Percentiles rank a stretch among this genome's conserved stretches.
Conservation (phyloP, 352 stramenopile species). For the Phytophthora palmivora region DNA sequence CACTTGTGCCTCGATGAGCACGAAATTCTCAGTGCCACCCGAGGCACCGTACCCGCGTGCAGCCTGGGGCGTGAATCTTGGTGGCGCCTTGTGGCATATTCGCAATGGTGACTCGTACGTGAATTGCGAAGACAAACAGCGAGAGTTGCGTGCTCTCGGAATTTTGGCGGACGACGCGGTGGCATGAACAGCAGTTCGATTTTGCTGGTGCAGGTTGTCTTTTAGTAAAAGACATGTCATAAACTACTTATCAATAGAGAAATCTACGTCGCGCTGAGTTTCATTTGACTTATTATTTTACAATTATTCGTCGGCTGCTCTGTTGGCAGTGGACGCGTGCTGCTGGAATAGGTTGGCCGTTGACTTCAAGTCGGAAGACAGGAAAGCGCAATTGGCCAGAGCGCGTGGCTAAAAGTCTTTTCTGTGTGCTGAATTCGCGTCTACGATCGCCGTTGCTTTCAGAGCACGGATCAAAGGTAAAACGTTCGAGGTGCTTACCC, state of each 20-base stretch:
- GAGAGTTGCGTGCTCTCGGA: constrained; percentile 60
- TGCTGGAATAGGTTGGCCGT: constrained; percentile 22
- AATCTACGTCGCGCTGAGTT: constrained; percentile 4
- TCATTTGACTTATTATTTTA: constrained; percentile 24
- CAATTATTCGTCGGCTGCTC: constrained; percentile 42
- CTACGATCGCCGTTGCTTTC: constrained; percentile 12
- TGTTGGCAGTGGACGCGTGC: constrained; percentile 53
- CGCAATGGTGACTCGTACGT: constrained; percentile 85
- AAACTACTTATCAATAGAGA: constrained; percentile 34
- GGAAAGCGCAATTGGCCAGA: constrained; percentile 60
- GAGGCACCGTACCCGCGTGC: constrained; percentile 59
- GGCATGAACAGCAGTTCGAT: constrained; percentile 18
- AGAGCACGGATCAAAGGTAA: constrained; percentile 32
- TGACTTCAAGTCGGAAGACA: constrained; percentile 49
- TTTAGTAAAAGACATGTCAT: neutral
- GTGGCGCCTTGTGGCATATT: constrained; percentile 84
- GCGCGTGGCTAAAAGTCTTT: constrained; percentile 54
- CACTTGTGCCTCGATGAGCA: constrained; percentile 73
- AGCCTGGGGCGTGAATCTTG: constrained; percentile 78
- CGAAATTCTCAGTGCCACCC: constrained; percentile 74
- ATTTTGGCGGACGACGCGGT: constrained; percentile 47
- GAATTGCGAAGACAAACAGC: constrained; percentile 66
- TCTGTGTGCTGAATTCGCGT: constrained; percentile 49
- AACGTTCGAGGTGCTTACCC: constrained; percentile 64
- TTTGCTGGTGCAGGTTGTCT: constrained; percentile 1